Evolutionary conservation across 495 filamentous ascomycete genomes (phyloP), one percentile per base, ranked within the genome.

Genomic region (Penicillium desertorum): DNA sequence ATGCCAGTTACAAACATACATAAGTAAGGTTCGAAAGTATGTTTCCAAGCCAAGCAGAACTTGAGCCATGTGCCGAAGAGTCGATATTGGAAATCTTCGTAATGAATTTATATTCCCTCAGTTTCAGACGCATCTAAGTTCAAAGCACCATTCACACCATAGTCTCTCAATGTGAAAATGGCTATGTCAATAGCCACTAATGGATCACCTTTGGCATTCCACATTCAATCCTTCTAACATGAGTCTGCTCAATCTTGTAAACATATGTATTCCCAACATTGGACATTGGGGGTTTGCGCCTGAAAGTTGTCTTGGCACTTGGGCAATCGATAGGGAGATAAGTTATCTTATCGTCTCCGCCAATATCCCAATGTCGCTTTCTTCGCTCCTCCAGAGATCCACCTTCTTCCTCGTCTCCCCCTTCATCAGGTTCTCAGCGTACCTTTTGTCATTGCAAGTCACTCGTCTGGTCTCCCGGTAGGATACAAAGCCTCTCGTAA

Each of bases 321-420:
- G 7, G 25, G 19, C 12, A 22, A 20, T 20, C 47, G 9, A 50
- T 51, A 34, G 37, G 14, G 37, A 25, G 23, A 25, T 25, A 25
- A 6, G 23, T 53, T 53, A 53, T 53, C 51, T 53, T 53, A 53
- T 53, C 51, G 37, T 41, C 36, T 16, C 47, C 29, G 29, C 51
- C 39, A 19, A 41, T 27, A n/a, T 53, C 51, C 49, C 14, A 16
- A 44, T 20, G 42, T 44, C 42, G 8, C 29, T 16, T 53, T 50
- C 47, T 50, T 20, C 37, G 27, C 50, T 41, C 20, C 25, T 6
- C 34, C 16, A 3, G n/a, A 34, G 11, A 34, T 44, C 23, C 23
- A 20, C 22, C 23, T 42, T 42, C 16, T 32, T 17, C 49, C 34
- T 25, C 20, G 16, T 36, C 41, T 20, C 20, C 29, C 23, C 5